Evolutionary conservation across 1,139 yeast species (phyloP), one percentile per base, ranked within the genome.

Genomic region (Hyphopichia khmerensis): DNA sequence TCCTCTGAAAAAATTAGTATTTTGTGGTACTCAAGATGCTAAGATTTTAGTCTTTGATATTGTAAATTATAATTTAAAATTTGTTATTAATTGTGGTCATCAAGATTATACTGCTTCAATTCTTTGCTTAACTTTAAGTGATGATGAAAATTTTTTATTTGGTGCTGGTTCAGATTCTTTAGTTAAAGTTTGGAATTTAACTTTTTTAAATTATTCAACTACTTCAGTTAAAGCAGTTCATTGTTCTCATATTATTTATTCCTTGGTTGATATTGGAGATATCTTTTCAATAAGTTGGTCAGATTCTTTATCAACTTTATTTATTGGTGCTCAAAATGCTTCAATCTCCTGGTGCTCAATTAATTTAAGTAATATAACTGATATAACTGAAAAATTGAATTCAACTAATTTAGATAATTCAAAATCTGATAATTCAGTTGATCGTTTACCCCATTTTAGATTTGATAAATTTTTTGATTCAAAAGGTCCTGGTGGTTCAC

Each of bases 11-110:
- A 71, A 77, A 35, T 65, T 83, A 35, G 56, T 93, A 15, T 87
- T 87, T 59, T 95, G 96, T 45, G 99, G 99, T n/a, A 88, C 97
- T 1, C 96, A 91, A 54, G 87, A 86, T 53, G 87, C 95, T n/a
- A 79, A 79, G 52, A 85, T 93, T 39, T 64, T 88, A 34, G 82
- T 88, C 1, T 84, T 77, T 55, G 91, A 88, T 54, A 67, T 87
- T 46, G 64, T 64, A n/a, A 80, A 85, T 1, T 91, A 78, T 58
- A 80, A 82, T 38, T 59, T 74, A 46, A 71, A 69, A 40, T 67
- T 65, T 33, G 70, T 69, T 29, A 61, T 67, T 21, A 46, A 57
- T 36, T 51, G 62, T 36, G 64, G 63, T 5, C 55, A 55, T 35
- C 62, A 62, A 11, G 88, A 86, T 14, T 90, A 87, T 57, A 72